A percentile compares a stretch with the other conserved stretches of the same genome.
Conservation (phyloP, 2,329 filamentous ascomycete species). For the Chaetomium olivaceum region DNA sequence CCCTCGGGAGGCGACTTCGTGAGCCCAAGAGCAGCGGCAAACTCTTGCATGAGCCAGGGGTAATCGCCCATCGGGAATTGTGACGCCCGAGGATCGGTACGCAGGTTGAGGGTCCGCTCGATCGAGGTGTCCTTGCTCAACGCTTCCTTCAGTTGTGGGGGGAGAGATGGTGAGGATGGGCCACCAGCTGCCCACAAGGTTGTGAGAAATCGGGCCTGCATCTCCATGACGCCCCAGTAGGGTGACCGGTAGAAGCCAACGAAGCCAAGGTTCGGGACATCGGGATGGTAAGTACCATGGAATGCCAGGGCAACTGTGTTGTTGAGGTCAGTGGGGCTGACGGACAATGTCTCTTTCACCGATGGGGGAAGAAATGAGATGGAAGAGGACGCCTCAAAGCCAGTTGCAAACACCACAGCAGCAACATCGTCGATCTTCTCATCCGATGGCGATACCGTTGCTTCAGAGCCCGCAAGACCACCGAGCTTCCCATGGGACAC, state of each 20-base stretch:
- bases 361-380: conserved; percentile 63
- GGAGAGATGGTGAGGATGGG: conserved; percentile 26
- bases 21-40: conserved; percentile 61
- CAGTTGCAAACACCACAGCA: conserved; percentile 73
- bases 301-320: conserved; percentile 68
- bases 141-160: conserved; percentile 41
- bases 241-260: conserved; percentile 83
- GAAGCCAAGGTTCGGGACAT: conserved; percentile 68
- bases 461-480: conserved; percentile 41
- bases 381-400: conserved; percentile 66
- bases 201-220: conserved; percentile 73
- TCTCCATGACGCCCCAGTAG: conserved; percentile 85
- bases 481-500: conserved; percentile 52
- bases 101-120: conserved; percentile 51
- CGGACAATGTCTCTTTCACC: conserved; percentile 58
- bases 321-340: conserved; percentile 54
- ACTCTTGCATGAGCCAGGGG: conserved; percentile 70
- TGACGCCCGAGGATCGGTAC: conserved; percentile 52
- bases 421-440: conserved; percentile 56
- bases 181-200: conserved; percentile 54
- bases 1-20: conserved; percentile 41
- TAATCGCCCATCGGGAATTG: conserved; percentile 89
- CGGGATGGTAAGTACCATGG: conserved; percentile 62
- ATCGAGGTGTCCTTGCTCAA: conserved; percentile 49
- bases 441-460: conserved; percentile 36